Percentiles rank a stretch among this genome's conserved stretches.
These are phyloP conservation scores for Cyathus striatus DNA, from an alignment of 768 basidiomycete genomes.

Conservation along the genomic window DNA sequence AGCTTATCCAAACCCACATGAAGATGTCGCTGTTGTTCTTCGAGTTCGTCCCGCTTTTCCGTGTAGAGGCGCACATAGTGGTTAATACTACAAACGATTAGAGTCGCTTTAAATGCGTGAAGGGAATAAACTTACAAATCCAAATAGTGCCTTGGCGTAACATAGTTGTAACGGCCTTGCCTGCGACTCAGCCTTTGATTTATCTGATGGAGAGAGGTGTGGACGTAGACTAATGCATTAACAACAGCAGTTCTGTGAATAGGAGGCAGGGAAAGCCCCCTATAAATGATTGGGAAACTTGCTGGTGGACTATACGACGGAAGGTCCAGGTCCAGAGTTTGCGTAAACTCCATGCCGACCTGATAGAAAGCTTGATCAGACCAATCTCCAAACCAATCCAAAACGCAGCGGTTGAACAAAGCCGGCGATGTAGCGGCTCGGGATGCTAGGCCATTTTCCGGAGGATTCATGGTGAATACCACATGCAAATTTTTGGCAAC, in stretches of 20 bases:
- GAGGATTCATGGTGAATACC: slow-evolving; percentile 99
- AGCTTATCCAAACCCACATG: slow-evolving; percentile 98
- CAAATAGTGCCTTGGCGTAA: slow-evolving; percentile 95
- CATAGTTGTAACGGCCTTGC: slow-evolving; percentile 95
- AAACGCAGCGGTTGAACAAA: slow-evolving; percentile 96
- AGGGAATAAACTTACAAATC: slow-evolving; percentile 95
- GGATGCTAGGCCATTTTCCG: slow-evolving; percentile 91
- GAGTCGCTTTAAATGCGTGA: too few relatives aligned
- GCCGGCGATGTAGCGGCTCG: slow-evolving; percentile 97
- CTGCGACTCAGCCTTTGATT: slow-evolving; percentile 85
- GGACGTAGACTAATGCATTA: slow-evolving; percentile 91
- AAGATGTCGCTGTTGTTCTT: slow-evolving; percentile 97
- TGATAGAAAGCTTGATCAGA: slow-evolving; percentile 98
- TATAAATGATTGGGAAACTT: slow-evolving; percentile 87
- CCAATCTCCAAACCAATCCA: slow-evolving; percentile 99
- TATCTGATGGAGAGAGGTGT: slow-evolving; percentile 83
- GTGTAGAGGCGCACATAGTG: slow-evolving; percentile 94
- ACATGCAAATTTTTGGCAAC: slow-evolving; percentile 98
- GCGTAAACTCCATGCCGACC: slow-evolving; percentile 96
- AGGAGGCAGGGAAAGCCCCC: slow-evolving; percentile 85
- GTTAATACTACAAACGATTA: slow-evolving; percentile 63
- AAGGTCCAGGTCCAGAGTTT: slow-evolving; percentile 87
- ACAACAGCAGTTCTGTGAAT: slow-evolving; percentile 86
- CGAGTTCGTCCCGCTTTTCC: slow-evolving; percentile 95
- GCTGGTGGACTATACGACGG: slow-evolving; percentile 73